phyloP scores from a whole-genome alignment of 805 yeast species.

The Yarrowia osloensis region DNA sequence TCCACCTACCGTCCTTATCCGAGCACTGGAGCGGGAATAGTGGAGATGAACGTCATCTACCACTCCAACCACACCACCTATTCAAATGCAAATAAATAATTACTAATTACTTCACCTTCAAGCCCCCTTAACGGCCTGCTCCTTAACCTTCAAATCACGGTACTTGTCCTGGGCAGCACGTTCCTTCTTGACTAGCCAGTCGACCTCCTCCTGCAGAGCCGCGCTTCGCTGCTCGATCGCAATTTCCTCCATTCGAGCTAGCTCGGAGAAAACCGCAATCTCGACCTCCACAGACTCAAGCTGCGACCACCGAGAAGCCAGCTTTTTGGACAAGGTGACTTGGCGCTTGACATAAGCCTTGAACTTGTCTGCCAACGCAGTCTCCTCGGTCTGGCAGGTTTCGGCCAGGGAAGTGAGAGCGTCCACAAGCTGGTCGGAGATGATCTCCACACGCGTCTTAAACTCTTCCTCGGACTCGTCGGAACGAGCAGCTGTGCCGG shows the following conservation, averaged over 20 bases:
- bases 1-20: too few relatives aligned
- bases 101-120: not conserved
- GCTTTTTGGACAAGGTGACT: slow-evolving; percentile 34
- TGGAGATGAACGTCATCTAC: too few relatives aligned
- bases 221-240: slow-evolving; percentile 34
- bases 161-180: slow-evolving; percentile 37
- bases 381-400: slow-evolving; percentile 41
- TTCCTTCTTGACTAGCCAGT: slow-evolving; percentile 36
- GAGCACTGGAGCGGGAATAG: too few relatives aligned
- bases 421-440: slow-evolving; percentile 32
- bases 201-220: slow-evolving; percentile 38
- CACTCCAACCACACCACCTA: too few relatives aligned
- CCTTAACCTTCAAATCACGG: slow-evolving; percentile 32
- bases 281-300: slow-evolving; percentile 30
- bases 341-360: slow-evolving; percentile 45
- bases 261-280: slow-evolving; percentile 32
- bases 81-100: not conserved
- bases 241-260: slow-evolving; percentile 35
- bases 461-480: slow-evolving; percentile 10
- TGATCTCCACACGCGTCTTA: slow-evolving; percentile 29
- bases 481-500: not conserved
- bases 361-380: slow-evolving; percentile 39
- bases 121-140: not conserved
- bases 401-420: slow-evolving; percentile 32
- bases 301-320: slow-evolving; percentile 34